Evolutionary conservation across 2,329 filamentous ascomycete genomes (phyloP), one percentile per base, ranked within the genome.

Genomic region (Biscogniauxia sp.): DNA sequence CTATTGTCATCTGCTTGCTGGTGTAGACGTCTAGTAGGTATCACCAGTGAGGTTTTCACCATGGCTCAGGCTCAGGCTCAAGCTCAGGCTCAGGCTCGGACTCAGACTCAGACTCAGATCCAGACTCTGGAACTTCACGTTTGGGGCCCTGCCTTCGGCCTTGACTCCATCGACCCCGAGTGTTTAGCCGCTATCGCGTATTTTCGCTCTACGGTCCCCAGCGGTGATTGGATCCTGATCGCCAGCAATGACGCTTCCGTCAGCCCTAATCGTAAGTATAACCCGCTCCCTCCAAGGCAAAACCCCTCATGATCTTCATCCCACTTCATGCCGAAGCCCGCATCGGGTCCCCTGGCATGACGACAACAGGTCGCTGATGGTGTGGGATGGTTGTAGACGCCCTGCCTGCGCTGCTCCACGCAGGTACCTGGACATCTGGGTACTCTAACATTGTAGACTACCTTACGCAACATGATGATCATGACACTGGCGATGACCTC

Each of bases 121-220:
- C 78, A 76, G 74, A 70, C 86, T 64, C 78, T 92, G 54, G 86
- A 94, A 77, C 85, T 99, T 62, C 90, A 97, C 77, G 84, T 97
- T 71, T 96, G 93, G 89, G 93, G 93, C 55, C 88, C 92, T 58
- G 93, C 91, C 50, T 96, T 97, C 75, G 88, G 88, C 50, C 85
- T 97, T 52, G 89, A 94, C 15, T 98, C 95, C 51, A 90, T 98
- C 70, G 93, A 98, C 71, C 82, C 94, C 53, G 91, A 96, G 79
- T 98, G 93, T 73, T 85, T 96, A 62, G 93, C 93, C 26, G 83
- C 89, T 51, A 87, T 97, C 66, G 87, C 91, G 57, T 93, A 93
- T 73, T 82, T 96, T 60, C 84, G 86, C 62, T 80, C 86, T 68
- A 83, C 82, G 60, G 79, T 91, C 23, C 82, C 84, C 41, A 73